A percentile compares a stretch with the other conserved stretches of the same genome.
Conservation (phyloP, 257 asterid genomes). For the Solanum pennellii region DNA sequence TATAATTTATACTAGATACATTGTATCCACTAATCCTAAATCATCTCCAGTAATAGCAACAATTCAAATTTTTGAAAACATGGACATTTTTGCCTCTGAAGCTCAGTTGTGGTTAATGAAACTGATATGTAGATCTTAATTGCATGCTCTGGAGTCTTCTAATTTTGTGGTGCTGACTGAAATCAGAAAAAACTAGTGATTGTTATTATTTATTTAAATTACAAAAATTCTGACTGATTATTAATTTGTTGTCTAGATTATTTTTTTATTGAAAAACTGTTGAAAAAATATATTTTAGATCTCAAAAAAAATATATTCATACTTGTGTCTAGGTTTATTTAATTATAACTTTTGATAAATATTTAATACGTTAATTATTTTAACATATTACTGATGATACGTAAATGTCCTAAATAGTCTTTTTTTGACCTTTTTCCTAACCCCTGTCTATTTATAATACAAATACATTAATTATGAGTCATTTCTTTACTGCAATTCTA, state of each 20-base stretch:
- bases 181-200: background rate
- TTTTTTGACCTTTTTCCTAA: background rate
- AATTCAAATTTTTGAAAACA: background rate
- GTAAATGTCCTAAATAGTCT: background rate
- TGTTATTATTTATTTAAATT: background rate
- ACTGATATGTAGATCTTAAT: background rate
- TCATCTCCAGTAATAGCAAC: background rate
- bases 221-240: background rate
- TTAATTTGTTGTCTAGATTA: background rate
- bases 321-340: background rate
- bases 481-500: background rate
- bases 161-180: background rate
- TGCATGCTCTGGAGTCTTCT: background rate
- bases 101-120: background rate
- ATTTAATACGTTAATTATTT: too few species aligned
- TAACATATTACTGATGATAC: background rate
- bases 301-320: background rate
- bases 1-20: too few species aligned
- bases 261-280: background rate
- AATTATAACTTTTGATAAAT: too few species aligned
- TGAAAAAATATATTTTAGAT: background rate
- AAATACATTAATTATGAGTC: background rate
- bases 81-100: background rate
- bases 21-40: background rate
- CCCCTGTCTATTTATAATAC: background rate